These are phyloP conservation scores for Pythium rishiriense DNA, from an alignment of 352 stramenopile species.

Conservation along the genomic window DNA sequence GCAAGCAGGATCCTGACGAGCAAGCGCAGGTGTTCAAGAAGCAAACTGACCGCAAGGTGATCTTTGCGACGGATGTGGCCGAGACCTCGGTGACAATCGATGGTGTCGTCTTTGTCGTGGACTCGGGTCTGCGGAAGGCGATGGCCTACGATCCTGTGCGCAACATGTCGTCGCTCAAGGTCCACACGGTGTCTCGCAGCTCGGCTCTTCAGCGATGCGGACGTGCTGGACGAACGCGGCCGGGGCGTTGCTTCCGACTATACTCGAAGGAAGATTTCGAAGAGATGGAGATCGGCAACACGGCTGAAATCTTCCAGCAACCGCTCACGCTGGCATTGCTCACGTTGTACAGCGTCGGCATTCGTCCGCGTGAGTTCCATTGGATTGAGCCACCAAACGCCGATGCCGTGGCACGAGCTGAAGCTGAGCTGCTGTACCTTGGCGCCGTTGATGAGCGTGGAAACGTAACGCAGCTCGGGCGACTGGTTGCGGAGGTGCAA, in stretches of 20 bases:
- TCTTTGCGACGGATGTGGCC: slow-evolving; percentile 76
- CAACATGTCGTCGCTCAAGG: slow-evolving; percentile 56
- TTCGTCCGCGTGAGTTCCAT: slow-evolving; percentile 21
- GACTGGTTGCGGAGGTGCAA: slow-evolving; percentile 24
- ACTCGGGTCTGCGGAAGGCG: slow-evolving; percentile 29
- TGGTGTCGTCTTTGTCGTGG: slow-evolving; percentile 61
- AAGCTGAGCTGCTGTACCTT: slow-evolving; percentile 26
- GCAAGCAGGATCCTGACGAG: slow-evolving; percentile 26
- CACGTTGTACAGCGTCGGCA: slow-evolving; percentile 24
- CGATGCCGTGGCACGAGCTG: slow-evolving; percentile 18
- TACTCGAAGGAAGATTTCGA: slow-evolving; percentile 31
- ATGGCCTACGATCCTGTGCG: slow-evolving; percentile 59
- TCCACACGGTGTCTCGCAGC: slow-evolving; percentile 40
- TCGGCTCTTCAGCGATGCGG: slow-evolving; percentile 36
- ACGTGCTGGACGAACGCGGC: slow-evolving; percentile 80
- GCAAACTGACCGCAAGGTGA: slow-evolving; percentile 54
- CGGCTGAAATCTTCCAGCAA: slow-evolving; percentile 28
- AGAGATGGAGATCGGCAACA: slow-evolving; percentile 31
- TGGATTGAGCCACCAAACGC: slow-evolving; percentile 27
- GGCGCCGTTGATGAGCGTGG: slow-evolving; percentile 13
- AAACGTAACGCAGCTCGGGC: slow-evolving; percentile 22
- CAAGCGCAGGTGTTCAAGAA: slow-evolving; percentile 31
- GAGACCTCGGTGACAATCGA: slow-evolving; percentile 93
- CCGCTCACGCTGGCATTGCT: slow-evolving; percentile 29
- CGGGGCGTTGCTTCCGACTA: slow-evolving; percentile 91